Evolutionary conservation across 129 eudicot species (phyloP), one percentile per base, ranked within the genome.

Genomic region (Flaveria linearis): DNA sequence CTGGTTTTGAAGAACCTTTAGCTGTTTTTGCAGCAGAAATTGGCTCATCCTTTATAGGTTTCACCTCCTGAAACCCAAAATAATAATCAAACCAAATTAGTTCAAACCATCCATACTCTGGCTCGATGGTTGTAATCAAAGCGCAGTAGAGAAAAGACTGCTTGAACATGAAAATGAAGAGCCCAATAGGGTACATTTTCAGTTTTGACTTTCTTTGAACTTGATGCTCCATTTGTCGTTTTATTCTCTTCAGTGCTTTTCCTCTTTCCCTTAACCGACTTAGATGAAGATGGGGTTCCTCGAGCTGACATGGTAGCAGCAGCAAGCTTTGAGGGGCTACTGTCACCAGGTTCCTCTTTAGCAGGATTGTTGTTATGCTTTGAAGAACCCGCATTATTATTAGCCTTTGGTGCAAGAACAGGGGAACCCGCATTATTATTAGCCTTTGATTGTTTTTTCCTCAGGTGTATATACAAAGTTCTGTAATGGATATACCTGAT

Each of bases 281-380:
- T 94, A 5, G 89, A 76, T 15, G 93, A 30, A 17, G 92, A 33
- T 42, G 96, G 84, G 77, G 93, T 85, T 33, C 88, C 95, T n/a
- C 92, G 88, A 65, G 86, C 81, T 14, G 98, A 51, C 60, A 81
- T 84, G 8, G 83, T 45, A 68, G 87, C 42, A 66, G 86, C 78
- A 33, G 88, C 56, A 28, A 36, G 69, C 69, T 91, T 91, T 36
- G 73, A 58, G 36, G 97, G 91, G 75, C 89, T 89, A 75, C 36
- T 87, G 64, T 94, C 97, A 76, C 71, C 84, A 2, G 97, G 86
- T 82, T 94, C 99, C 75, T 94, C 97, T 89, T 94, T 94, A 52
- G 78, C 86, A 28, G 82, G 77, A 78, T 49, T 23, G 9, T 64
- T 64, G 49, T 83, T 93, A 67, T 80, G 76, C 65, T 80, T 85